These are phyloP conservation scores for Neurospora sp. DNA, from an alignment of 495 filamentous ascomycete genomes.

Conservation along the genomic window DNA sequence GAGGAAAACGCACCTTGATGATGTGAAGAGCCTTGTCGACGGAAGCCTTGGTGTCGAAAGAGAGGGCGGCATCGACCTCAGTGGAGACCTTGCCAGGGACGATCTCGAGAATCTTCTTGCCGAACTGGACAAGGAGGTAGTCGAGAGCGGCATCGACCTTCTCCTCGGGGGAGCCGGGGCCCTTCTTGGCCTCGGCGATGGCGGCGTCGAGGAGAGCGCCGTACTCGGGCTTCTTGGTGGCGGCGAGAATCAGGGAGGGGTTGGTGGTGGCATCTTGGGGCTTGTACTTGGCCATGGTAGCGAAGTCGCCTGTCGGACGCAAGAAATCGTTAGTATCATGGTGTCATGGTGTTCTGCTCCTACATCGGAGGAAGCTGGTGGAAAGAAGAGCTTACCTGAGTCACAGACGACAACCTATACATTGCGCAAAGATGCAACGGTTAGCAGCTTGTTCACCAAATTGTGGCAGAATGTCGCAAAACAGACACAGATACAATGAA, in stretches of 20 bases:
- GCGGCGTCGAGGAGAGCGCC: constrained; percentile 83
- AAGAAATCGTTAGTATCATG: neutral
- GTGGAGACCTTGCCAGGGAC: constrained; percentile 98
- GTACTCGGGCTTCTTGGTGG: constrained; percentile 97
- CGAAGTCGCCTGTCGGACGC: neutral
- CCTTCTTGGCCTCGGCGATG: constrained; percentile 71
- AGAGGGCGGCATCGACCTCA: constrained; percentile 94
- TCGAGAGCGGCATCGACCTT: constrained; percentile 80
- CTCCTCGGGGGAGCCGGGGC: constrained; percentile 56
- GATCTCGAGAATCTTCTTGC: constrained; percentile 92
- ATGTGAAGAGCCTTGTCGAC: constrained; percentile 95
- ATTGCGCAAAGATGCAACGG: constrained; percentile 2
- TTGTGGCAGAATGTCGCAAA: neutral
- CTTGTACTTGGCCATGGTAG: constrained; percentile 98
- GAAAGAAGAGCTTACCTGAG: constrained; percentile 58
- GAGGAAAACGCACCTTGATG: constrained; percentile 59
- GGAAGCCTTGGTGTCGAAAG: constrained; percentile 87
- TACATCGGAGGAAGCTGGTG: neutral
- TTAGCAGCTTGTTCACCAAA: constrained; percentile 15
- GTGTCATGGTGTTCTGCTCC: neutral
- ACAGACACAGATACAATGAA: neutral
- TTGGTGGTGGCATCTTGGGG: constrained; percentile 99
- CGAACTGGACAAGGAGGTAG: constrained; percentile 93
- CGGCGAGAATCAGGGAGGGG: constrained; percentile 93
- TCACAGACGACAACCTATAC: constrained; percentile 84